Percentiles rank a stretch among this genome's conserved stretches.
phyloP scores from a whole-genome alignment of 305 asterid species.

The Solanum chacoense region DNA sequence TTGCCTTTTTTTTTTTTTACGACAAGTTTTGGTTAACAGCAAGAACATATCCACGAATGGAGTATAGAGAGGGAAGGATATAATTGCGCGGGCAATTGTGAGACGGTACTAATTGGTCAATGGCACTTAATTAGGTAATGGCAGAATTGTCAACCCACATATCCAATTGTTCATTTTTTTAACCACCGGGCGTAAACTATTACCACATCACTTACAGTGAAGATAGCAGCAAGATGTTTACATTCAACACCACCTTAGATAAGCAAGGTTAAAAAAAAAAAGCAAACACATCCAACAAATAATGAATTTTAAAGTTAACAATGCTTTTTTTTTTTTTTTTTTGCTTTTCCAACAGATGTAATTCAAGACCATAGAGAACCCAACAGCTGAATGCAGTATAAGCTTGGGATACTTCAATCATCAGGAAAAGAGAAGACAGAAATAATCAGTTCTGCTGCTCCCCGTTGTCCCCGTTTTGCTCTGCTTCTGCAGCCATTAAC shows the following conservation, averaged over 20 bases:
- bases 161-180: not conserved
- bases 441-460: constrained; percentile 18
- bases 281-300: not conserved
- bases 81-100: not conserved
- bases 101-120: not conserved
- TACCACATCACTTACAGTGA: not conserved
- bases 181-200: not conserved
- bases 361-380: not conserved
- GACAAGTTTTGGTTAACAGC: not conserved
- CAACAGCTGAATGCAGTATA: not conserved
- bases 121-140: not conserved
- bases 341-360: not conserved
- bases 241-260: not conserved
- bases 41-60: not conserved
- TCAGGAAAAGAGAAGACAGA: not conserved
- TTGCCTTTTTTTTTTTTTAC: no score
- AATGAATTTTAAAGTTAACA: not conserved
- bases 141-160: not conserved
- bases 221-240: not conserved
- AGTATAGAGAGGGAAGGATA: not conserved
- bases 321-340: not conserved
- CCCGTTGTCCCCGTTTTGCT: constrained; percentile 11
- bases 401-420: not conserved
- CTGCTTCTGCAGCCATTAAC: constrained; percentile 37
- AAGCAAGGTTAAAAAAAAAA: not conserved